Evolutionary conservation across 495 filamentous ascomycete genomes (phyloP).

Genomic region (Penicillium paxilli): DNA sequence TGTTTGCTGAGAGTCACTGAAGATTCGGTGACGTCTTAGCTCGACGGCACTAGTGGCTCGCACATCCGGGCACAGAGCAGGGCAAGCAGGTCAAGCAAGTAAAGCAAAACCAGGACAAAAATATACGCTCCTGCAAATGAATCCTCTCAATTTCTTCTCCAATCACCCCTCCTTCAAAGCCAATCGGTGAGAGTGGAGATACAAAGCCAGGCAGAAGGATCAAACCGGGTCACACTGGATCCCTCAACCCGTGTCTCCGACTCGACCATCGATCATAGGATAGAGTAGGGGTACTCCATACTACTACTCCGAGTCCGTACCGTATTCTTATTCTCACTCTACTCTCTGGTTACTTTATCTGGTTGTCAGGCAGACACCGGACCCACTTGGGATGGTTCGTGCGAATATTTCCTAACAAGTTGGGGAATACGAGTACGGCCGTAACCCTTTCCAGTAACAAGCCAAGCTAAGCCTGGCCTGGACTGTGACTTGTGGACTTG

Average conservation of each 20-base stretch:
- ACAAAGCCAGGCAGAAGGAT: neutral
- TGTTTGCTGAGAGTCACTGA: neutral
- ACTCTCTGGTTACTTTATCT: too few species aligned
- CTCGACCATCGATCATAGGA: too few species aligned
- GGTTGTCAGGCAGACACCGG: neutral
- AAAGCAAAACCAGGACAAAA: too few species aligned
- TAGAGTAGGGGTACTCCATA: too few species aligned
- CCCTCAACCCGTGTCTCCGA: too few species aligned
- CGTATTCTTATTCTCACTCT: too few species aligned
- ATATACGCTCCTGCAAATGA: too few species aligned
- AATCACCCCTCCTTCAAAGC: neutral
- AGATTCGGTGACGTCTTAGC: neutral
- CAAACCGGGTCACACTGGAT: neutral
- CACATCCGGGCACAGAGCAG: too few species aligned
- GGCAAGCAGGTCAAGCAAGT: too few species aligned
- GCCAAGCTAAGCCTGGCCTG: neutral
- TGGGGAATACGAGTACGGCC: conserved; percentile 8
- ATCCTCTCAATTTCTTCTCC: neutral
- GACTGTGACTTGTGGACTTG: too few species aligned
- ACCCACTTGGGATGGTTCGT: neutral
- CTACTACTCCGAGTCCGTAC: too few species aligned
- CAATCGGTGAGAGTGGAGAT: neutral
- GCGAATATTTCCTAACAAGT: neutral
- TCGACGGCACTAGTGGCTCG: too few species aligned
- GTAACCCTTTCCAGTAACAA: neutral